Percentiles rank a stretch among this genome's conserved stretches.
These are phyloP conservation scores for Echites panduratus DNA, from an alignment of 257 asterid species.

Conservation along the genomic window DNA sequence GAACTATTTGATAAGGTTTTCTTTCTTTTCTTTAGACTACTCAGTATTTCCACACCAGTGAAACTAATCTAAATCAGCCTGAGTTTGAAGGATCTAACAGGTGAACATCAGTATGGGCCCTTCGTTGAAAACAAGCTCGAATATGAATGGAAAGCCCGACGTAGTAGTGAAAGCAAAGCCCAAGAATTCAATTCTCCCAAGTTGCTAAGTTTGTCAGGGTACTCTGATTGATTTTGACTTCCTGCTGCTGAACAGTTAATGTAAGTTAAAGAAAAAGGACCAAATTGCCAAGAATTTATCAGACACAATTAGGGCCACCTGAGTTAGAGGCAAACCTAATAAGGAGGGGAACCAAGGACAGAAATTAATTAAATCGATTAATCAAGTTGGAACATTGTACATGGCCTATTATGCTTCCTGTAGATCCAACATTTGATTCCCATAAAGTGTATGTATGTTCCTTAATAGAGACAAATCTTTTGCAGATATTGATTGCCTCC, in stretches of 20 bases:
- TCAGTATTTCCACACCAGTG: no score
- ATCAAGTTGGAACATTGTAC: not conserved
- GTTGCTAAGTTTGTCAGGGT: not conserved
- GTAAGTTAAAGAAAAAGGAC: not conserved
- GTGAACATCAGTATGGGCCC: no score
- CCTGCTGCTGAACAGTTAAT: not conserved
- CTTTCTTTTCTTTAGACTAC: no score
- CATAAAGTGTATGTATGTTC: no score
- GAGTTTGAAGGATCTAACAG: no score
- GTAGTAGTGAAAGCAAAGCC: not conserved
- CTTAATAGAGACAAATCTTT: not conserved
- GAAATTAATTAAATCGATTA: not conserved
- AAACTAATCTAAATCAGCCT: no score
- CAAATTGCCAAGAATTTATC: slow-evolving; percentile 1
- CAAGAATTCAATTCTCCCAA: not conserved
- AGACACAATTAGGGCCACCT: not conserved
- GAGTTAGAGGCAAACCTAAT: not conserved
- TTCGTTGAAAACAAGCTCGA: not conserved
- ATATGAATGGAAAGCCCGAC: not conserved
- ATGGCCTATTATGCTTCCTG: not conserved
- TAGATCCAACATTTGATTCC: slow-evolving; percentile 3
- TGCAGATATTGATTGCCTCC: not conserved
- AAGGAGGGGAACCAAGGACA: not conserved
- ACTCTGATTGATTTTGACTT: not conserved
- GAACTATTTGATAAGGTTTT: no score